Conservation (phyloP, 139 green algal genomes). For the Chlorella vulgaris region DNA sequence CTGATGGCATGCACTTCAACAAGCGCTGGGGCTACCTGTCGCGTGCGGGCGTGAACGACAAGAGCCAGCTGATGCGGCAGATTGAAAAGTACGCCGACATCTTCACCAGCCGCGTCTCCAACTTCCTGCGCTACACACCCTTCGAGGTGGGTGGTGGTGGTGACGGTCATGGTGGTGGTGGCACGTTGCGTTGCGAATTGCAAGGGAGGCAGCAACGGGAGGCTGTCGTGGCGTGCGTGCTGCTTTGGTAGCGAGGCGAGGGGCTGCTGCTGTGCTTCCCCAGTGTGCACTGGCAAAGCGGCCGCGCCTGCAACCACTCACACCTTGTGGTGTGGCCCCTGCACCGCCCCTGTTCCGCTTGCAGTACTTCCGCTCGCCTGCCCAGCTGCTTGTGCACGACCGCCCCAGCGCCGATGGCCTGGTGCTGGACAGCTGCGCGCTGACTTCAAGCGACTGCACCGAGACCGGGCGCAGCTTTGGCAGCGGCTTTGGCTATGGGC, state of each 20-base stretch:
- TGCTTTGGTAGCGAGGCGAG: too few species aligned
- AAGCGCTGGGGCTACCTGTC: slow-evolving; percentile 92
- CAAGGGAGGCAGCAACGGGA: too few species aligned
- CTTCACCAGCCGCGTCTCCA: slow-evolving; percentile 84
- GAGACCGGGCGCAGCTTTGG: neutral
- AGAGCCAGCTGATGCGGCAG: slow-evolving; percentile 90
- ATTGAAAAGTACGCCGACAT: slow-evolving; percentile 92
- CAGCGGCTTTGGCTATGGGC: neutral
- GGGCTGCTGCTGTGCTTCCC: too few species aligned
- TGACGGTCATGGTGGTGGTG: neutral
- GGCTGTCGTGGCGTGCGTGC: too few species aligned
- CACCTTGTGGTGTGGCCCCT: too few species aligned
- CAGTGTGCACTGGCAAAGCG: too few species aligned
- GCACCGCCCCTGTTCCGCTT: too few species aligned
- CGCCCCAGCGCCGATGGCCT: slow-evolving; percentile 53
- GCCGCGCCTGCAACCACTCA: too few species aligned
- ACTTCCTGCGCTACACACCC: slow-evolving; percentile 95
- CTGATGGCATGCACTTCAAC: slow-evolving; percentile 89
- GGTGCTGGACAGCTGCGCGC: slow-evolving; percentile 13
- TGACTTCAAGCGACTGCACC: neutral
- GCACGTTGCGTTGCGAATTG: too few species aligned
- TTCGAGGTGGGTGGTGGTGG: slow-evolving; percentile 72
- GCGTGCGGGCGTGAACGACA: slow-evolving; percentile 94
- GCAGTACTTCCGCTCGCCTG: slow-evolving; percentile 82
- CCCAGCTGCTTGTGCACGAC: slow-evolving; percentile 80